Evolutionary conservation across 352 stramenopile species (phyloP), one percentile per base, ranked within the genome.

Genomic region (Phytophthora vignae): DNA sequence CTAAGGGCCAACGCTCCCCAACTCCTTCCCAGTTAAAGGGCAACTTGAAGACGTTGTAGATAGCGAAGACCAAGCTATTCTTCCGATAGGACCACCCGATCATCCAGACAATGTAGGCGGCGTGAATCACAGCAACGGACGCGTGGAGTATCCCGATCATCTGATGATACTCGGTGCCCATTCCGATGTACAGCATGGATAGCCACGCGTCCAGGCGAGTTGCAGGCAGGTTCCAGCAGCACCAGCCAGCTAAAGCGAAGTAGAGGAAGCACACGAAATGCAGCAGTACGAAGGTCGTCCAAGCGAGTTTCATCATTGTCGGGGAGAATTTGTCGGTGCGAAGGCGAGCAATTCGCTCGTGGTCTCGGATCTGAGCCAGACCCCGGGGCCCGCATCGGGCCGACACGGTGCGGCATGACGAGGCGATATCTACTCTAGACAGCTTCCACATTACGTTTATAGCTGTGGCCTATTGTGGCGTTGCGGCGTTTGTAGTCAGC

Each of bases 201-300:
- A 80, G 36, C 64, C 75, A 82, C 9, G 25, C 33, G 48, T 74
- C 74, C 49, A 81, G 29, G 17, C 66, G 66, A 22, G 71, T 78
- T 12, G 62, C 31, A 3, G 74, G 70, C 9, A 81, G n/a, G 10
- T 77, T 67, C 62, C 70, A 73, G 25, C 78, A 82, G 22, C 64
- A 74, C 54, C 66, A 72, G 3, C 49, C 52, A n/a, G 38, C 64
- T 0, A 73, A 36, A 0, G 54, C 46, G 31, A 79, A 79, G 12
- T 79, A 82, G 7, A 73, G n/a, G 15, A 73, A 75, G 9, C 72
- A 77, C 15, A 74, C 31, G 33, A 73, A 19, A 55, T 79, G 72
- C 6, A 79, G 57, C 17, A 62, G 53, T 8, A 79, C 9, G 25
- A 79, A 76, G n/a, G 29, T 58, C 8, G 38, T 29, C 72, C 72